Conservation (phyloP, 176 grass and related monocot genomes). For the Carex scoparia region DNA sequence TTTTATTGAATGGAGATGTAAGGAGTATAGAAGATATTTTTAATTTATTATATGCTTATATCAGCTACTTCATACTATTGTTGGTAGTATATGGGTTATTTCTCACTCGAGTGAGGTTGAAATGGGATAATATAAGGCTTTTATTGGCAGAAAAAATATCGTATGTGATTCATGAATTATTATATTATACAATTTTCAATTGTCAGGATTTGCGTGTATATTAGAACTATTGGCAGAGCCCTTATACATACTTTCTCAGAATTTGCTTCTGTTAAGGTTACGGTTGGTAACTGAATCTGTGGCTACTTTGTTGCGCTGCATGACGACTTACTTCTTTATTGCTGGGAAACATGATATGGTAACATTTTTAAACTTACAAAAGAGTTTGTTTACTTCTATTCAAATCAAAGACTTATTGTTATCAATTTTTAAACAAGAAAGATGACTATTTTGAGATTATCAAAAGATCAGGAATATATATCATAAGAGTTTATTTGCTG, state of each 20-base stretch:
- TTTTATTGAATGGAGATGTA: not conserved
- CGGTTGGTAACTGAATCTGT: constrained; percentile 71
- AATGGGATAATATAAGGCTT: not conserved
- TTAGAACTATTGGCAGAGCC: constrained; percentile 92
- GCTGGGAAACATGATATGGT: constrained; percentile 57
- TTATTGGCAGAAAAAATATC: not conserved
- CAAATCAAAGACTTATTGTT: too few species aligned
- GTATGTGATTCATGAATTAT: not conserved
- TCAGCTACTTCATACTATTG: not conserved
- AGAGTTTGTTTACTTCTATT: constrained; percentile 21
- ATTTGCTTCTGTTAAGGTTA: constrained; percentile 75
- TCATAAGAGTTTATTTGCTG: not conserved
- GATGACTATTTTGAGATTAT: too few species aligned
- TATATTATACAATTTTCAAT: constrained; percentile 28
- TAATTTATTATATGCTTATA: not conserved
- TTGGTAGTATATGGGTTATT: not conserved
- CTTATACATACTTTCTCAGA: constrained; percentile 91
- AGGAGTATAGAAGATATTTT: not conserved
- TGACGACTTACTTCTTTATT: constrained; percentile 79
- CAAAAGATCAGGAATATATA: too few species aligned
- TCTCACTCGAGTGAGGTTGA: not conserved
- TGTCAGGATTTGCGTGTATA: constrained; percentile 91
- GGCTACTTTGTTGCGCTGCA: constrained; percentile 69
- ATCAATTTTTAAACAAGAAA: too few species aligned
- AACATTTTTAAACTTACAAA: constrained; percentile 18